These are phyloP conservation scores for Mucor lusitanicus DNA, from an alignment of 371 early-diverging fungal species.

Conservation along the genomic window DNA sequence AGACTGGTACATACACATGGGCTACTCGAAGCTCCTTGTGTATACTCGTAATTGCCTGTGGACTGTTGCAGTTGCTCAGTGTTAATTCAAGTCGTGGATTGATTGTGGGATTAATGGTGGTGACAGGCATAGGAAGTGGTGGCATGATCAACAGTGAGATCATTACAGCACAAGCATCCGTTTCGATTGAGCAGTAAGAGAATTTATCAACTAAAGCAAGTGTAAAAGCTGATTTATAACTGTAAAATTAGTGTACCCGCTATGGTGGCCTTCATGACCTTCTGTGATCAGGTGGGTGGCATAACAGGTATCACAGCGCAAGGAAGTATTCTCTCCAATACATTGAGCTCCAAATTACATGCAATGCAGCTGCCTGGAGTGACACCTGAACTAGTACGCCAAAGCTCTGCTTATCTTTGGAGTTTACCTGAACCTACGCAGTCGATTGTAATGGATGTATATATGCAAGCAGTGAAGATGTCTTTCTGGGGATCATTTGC, in stretches of 20 bases:
- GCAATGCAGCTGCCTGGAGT: conserved; percentile 21
- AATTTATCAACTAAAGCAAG: background rate
- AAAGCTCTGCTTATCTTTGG: conserved; percentile 35
- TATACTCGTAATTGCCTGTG: conserved; percentile 34
- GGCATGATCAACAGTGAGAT: conserved; percentile 62
- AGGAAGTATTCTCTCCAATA: conserved; percentile 39
- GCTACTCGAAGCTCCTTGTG: conserved; percentile 32
- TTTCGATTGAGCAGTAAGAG: conserved; percentile 38
- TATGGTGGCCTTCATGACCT: conserved; percentile 46
- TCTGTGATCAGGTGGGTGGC: conserved; percentile 48
- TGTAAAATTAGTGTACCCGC: conserved; percentile 29
- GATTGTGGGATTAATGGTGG: conserved; percentile 44
- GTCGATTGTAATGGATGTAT: conserved; percentile 25
- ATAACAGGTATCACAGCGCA: conserved; percentile 42
- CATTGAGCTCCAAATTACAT: conserved; percentile 15
- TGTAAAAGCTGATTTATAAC: background rate
- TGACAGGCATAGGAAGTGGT: conserved; percentile 69
- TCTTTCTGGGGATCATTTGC: conserved; percentile 40
- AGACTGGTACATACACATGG: conserved; percentile 41
- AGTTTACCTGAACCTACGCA: conserved; percentile 29
- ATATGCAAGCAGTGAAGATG: conserved; percentile 35
- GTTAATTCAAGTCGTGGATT: conserved; percentile 34
- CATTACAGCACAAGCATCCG: conserved; percentile 48
- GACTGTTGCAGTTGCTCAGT: conserved; percentile 26
- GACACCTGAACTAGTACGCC: conserved; percentile 27